Conservation (phyloP, 768 basidiomycete species). For the Clavulina sp. region DNA sequence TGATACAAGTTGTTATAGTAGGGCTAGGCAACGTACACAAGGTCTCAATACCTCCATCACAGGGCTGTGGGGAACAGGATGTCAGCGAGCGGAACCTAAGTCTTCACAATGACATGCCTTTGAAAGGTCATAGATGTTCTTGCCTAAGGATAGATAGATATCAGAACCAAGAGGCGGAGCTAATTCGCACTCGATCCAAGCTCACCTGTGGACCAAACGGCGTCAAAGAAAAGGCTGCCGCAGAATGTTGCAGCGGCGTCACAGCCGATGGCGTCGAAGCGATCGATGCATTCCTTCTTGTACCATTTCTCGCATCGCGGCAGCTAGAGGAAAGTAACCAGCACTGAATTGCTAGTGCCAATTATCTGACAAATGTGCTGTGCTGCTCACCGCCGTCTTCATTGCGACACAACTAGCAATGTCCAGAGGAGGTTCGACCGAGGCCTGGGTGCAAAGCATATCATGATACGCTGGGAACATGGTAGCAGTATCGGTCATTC, state of each 20-base stretch:
- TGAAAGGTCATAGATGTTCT: background rate
- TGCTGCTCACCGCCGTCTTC: constrained; percentile 34
- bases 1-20: background rate
- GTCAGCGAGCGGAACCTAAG: background rate
- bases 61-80: background rate
- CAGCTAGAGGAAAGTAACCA: constrained; percentile 25
- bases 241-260: constrained; percentile 53
- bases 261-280: constrained; percentile 50
- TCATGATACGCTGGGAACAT: constrained; percentile 30
- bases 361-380: constrained; percentile 1
- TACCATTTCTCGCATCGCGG: constrained; percentile 47
- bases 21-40: background rate
- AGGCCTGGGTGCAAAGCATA: constrained; percentile 37
- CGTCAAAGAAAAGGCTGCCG: constrained; percentile 18
- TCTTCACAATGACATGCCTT: background rate
- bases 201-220: background rate
- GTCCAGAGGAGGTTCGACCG: constrained; percentile 13
- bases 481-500: constrained; percentile 37
- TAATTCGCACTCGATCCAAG: background rate
- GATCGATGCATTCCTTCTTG: constrained; percentile 39
- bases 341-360: background rate
- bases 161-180: background rate
- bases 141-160: background rate
- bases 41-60: background rate
- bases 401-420: constrained; percentile 32